Conservation (phyloP, 129 eudicot species). For the Pulicaria dysenterica region DNA sequence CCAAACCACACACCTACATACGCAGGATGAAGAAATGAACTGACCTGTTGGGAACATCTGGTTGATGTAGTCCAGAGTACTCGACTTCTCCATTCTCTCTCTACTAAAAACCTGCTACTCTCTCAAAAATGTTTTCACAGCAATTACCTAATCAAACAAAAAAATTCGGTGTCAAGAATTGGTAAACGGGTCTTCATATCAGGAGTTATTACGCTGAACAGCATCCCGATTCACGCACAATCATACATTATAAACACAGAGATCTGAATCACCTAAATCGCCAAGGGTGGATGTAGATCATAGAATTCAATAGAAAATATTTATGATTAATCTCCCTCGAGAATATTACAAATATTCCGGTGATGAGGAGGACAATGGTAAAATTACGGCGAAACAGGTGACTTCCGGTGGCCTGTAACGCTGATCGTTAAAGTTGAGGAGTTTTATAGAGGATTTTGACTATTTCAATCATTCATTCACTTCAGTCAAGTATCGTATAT, state of each 20-base stretch:
- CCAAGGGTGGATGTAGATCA: constrained; percentile 12
- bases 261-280: constrained; percentile 39
- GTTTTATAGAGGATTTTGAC: constrained; percentile 31
- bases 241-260: constrained; percentile 28
- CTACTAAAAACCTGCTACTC: constrained; percentile 25
- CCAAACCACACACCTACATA: constrained; percentile 8
- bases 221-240: constrained; percentile 22
- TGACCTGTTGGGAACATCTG: constrained; percentile 98
- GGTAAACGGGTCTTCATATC: constrained; percentile 3
- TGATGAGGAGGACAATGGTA: constrained; percentile 14
- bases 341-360: constrained; percentile 2
- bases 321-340: neutral
- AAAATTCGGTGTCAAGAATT: neutral
- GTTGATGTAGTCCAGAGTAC: constrained; percentile 91
- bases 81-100: constrained; percentile 67
- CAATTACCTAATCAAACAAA: constrained; percentile 34
- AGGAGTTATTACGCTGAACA: neutral
- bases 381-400: constrained; percentile 25
- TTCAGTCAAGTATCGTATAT: constrained; percentile 32
- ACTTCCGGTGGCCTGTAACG: constrained; percentile 26
- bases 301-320: constrained; percentile 18
- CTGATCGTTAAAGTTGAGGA: constrained; percentile 28
- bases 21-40: constrained; percentile 7
- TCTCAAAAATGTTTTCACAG: constrained; percentile 6
- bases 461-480: constrained; percentile 22